Percentiles rank a stretch among this genome's conserved stretches.
These are phyloP conservation scores for Bruguiera hainesii DNA, from an alignment of 441 rosid genomes.

Conservation along the genomic window DNA sequence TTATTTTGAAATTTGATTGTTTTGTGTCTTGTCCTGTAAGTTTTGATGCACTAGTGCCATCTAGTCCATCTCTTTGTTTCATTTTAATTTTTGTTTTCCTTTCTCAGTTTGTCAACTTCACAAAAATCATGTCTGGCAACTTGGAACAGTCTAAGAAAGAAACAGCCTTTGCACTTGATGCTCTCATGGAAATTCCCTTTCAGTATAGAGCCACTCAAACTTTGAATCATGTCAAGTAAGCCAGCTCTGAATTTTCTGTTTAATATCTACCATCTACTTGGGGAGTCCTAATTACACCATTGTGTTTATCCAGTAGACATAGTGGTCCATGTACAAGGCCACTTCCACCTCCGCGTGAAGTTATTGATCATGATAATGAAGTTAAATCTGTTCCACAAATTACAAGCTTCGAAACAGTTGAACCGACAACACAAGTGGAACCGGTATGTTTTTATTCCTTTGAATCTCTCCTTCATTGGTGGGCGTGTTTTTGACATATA, in stretches of 20 bases:
- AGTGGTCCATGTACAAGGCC: slow-evolving; percentile 35
- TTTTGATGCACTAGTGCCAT: too few relatives aligned
- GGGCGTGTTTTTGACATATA: background rate
- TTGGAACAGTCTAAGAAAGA: slow-evolving; percentile 61
- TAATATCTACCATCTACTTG: slow-evolving; percentile 1
- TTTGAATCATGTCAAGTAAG: slow-evolving; percentile 42
- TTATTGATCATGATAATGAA: slow-evolving; percentile 55
- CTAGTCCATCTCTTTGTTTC: background rate
- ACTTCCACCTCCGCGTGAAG: slow-evolving; percentile 75
- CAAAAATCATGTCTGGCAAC: slow-evolving; percentile 73
- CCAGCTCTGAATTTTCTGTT: slow-evolving; percentile 11
- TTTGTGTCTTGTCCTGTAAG: background rate
- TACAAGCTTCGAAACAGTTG: slow-evolving; percentile 34
- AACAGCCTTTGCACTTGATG: slow-evolving; percentile 88
- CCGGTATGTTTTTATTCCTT: slow-evolving; percentile 31
- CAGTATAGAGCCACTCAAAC: slow-evolving; percentile 77
- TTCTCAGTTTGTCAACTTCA: slow-evolving; percentile 83
- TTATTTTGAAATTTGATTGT: background rate
- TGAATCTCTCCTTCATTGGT: background rate
- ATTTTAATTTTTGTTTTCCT: background rate
- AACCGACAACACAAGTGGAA: slow-evolving; percentile 34
- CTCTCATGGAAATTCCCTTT: slow-evolving; percentile 90
- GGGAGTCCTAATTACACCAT: slow-evolving; percentile 13
- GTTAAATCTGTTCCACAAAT: slow-evolving; percentile 33
- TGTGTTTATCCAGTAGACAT: slow-evolving; percentile 36